These are phyloP conservation scores for Lichtheimia ornata DNA, from an alignment of 371 early-diverging fungal species.

Conservation along the genomic window DNA sequence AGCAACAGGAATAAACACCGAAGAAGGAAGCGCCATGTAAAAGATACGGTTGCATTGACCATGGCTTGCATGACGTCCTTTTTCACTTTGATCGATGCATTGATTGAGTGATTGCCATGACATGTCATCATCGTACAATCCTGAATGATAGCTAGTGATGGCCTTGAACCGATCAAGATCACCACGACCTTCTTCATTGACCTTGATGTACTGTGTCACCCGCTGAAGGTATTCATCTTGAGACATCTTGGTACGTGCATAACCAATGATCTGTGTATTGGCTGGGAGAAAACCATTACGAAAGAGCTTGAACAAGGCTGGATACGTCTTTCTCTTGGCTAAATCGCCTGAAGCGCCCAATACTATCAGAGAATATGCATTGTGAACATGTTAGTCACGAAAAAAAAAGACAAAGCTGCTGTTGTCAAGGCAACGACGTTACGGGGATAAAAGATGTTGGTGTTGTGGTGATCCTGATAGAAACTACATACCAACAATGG, in stretches of 20 bases:
- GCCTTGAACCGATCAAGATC: slow-evolving; percentile 72
- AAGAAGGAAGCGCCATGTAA: slow-evolving; percentile 98
- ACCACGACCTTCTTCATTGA: slow-evolving; percentile 15
- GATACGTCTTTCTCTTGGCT: slow-evolving; percentile 97
- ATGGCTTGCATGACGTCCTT: slow-evolving; percentile 21
- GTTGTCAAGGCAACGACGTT: too few relatives aligned
- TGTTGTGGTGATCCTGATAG: neutral
- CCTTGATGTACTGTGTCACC: slow-evolving; percentile 78
- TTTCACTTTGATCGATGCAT: slow-evolving; percentile 58
- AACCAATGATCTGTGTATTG: slow-evolving; percentile 85
- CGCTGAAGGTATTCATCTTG: slow-evolving; percentile 81
- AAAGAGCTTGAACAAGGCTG: slow-evolving; percentile 89
- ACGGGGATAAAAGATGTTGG: too few relatives aligned
- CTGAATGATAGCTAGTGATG: slow-evolving; percentile 81
- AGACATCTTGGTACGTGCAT: slow-evolving; percentile 89
- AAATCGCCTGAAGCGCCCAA: slow-evolving; percentile 92
- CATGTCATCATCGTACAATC: slow-evolving; percentile 86
- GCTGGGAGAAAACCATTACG: slow-evolving; percentile 75
- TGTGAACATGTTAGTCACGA: slow-evolving; percentile 4
- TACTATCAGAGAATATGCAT: slow-evolving; percentile 40
- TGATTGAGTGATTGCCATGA: slow-evolving; percentile 71
- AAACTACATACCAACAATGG: slow-evolving; percentile 50
- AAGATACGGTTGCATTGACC: slow-evolving; percentile 66
- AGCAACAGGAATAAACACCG: slow-evolving; percentile 88
- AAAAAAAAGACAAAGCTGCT: too few relatives aligned